A percentile compares a stretch with the other conserved stretches of the same genome.
phyloP scores from a whole-genome alignment of 2,329 filamentous ascomycete species.

The Pseudocercospora fuligena region DNA sequence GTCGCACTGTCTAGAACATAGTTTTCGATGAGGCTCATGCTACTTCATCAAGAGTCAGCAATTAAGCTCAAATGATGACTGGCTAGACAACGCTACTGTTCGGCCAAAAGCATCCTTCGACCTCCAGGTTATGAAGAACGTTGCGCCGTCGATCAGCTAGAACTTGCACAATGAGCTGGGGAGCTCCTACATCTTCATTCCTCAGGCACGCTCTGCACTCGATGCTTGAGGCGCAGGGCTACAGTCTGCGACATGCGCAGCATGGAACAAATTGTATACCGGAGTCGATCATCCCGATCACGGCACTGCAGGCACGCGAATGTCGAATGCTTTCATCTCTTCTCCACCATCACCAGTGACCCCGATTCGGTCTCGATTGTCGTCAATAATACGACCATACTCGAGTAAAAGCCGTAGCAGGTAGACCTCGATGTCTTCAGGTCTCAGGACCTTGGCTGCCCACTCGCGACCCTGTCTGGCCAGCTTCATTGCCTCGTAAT shows the following conservation, averaged over 20 bases:
- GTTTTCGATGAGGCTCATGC: too few relatives aligned
- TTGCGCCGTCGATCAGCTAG: background rate
- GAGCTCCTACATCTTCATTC: background rate
- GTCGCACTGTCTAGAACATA: background rate
- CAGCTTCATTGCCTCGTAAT: conserved; percentile 45
- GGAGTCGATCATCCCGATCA: background rate
- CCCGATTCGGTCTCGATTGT: conserved; percentile 6
- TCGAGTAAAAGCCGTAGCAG: conserved; percentile 24
- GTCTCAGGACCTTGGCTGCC: conserved; percentile 21
- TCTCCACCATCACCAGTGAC: conserved; percentile 5
- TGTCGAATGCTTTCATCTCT: conserved; percentile 6
- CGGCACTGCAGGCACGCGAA: background rate
- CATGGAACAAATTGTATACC: background rate
- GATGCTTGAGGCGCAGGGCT: background rate
- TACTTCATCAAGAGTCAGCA: background rate
- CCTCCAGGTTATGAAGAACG: background rate
- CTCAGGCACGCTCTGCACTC: background rate
- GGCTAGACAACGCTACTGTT: background rate
- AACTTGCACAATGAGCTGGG: background rate
- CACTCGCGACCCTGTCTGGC: conserved; percentile 56
- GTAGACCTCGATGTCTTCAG: conserved; percentile 27
- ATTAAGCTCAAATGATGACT: background rate
- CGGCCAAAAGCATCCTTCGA: background rate
- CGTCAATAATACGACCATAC: conserved; percentile 13
- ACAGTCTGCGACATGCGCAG: background rate